Evolutionary conservation across 1,284 basidiomycete species (phyloP), one percentile per base, ranked within the genome.

Genomic region (Cutaneotrichosporon arboriforme): DNA sequence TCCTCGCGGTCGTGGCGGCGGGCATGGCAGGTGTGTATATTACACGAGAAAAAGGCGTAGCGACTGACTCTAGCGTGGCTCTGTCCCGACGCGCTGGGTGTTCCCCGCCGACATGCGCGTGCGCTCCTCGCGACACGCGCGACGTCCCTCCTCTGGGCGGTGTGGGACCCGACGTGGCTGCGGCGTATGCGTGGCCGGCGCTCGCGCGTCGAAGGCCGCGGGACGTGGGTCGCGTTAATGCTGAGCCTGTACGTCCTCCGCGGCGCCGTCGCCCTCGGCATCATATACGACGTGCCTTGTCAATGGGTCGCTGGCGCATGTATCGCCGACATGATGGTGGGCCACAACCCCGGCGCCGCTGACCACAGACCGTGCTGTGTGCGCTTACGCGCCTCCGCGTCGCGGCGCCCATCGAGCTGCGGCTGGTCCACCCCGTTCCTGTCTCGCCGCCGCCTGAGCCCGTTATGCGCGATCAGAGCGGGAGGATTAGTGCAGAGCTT

Each of bases 81-180:
- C 12, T 33, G 21, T n/a, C 47, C 46, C 4, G 46, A 40, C 3
- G 3, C 3, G 10, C 38, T 49, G 13, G 17, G 37, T 3, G 23
- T 22, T 14, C 21, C 14, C 3, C 20, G 36, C 10, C 15, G 39
- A 17, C 22, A 44, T 12, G 12, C 52, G 35, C 2, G 18, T n/a
- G 41, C 10, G 3, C 35, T 41, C 8, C 33, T 60, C 1, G 43
- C 26, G 1, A 42, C 62, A n/a, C 54, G 64, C 14, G 26, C 23
- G 5, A 7, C 58, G 2, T 68, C 69, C 7, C 60, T 72, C 10
- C 33, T 64, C 2, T 72, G 69, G 69, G 63, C 66, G 2, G 62
- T 62, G 1, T 73, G 72, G 72, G 68, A 73, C 52, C 72, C 72
- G 7, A 63, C 63, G 18, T 69, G 67, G 68, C 56, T 67, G 0